Evolutionary conservation across 1,284 basidiomycete species (phyloP), one percentile per base, ranked within the genome.

Genomic region (Apiotrichum brassicae): DNA sequence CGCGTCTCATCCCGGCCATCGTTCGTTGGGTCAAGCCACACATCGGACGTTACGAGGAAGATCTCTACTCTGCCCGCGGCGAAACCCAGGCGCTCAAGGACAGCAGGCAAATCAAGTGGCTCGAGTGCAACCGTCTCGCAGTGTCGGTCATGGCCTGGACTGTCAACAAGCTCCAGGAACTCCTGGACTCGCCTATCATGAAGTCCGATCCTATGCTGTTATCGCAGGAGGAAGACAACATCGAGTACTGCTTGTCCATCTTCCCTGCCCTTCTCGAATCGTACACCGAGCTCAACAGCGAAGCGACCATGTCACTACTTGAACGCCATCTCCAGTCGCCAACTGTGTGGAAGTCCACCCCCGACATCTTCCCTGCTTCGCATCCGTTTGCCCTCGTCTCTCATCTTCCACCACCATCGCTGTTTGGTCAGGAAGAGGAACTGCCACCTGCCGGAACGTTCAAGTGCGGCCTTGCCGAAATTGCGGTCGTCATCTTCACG

Each of bases 1-100:
- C 84, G 0, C 75, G 87, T 14, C 78, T 98, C 19, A 84, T 95
- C 6, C 93, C 95, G 49, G 84, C 85, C 24, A 82, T 97, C 32
- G 84, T 92, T 4, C 80, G 85, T 20, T 97, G 92, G 91, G 85
- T 97, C 60, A 94, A 92, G 64, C 91, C 92, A 0, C 86, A 94
- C 68, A 87, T 97, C 57, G 93, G 93, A n/a, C 78, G 81, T 18
- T 95, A 86, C 64, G 90, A 95, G 57, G 63, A 56, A 38, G 56
- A 57, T 20, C 52, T 57, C 19, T 49, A 48, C 23, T 52, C 51
- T 3, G 53, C 48, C 0, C 49, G 61, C 8, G 51, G 49, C 26
- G 59, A 55, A 38, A 53, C 51, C 5, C 56, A 63, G 46, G 50
- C 53, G 20, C 77, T 76, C 19, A 79, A 81, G 47, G 87, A 94